These are phyloP conservation scores for Vanderwaltozyma tropicalis DNA, from an alignment of 805 yeast genomes.

Conservation along the genomic window DNA sequence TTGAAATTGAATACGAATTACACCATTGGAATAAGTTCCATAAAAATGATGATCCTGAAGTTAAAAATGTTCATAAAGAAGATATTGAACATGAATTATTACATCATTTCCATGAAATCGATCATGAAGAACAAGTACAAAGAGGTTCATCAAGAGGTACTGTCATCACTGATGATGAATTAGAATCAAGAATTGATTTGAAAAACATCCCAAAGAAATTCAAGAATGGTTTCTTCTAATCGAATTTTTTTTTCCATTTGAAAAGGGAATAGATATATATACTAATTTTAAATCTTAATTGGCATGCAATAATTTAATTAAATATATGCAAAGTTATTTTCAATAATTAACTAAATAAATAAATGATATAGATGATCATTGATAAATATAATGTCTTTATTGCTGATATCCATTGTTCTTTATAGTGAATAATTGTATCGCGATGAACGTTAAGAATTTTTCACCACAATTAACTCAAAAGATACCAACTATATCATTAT, in stretches of 20 bases:
- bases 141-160: slow-evolving; percentile 29
- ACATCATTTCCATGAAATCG: slow-evolving; percentile 80
- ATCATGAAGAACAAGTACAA: slow-evolving; percentile 36
- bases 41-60: slow-evolving; percentile 71
- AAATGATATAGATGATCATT: too few species aligned
- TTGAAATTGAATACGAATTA: slow-evolving; percentile 85
- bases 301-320: not conserved
- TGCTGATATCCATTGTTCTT: too few species aligned
- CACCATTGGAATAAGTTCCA: slow-evolving; percentile 89
- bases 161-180: slow-evolving; percentile 31
- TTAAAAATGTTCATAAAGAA: slow-evolving; percentile 69
- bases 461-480: too few species aligned
- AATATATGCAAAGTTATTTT: not conserved
- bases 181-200: slow-evolving; percentile 30
- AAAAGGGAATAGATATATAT: not conserved
- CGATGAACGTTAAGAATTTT: too few species aligned
- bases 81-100: slow-evolving; percentile 79
- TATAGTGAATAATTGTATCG: too few species aligned
- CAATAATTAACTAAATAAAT: not conserved
- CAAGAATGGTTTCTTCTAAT: slow-evolving; percentile 19
- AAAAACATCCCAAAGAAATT: slow-evolving; percentile 33
- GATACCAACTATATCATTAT: too few species aligned
- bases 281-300: not conserved
- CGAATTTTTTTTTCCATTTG: too few species aligned
- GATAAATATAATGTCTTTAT: too few species aligned